Evolutionary conservation across 2,329 filamentous ascomycete genomes (phyloP), one percentile per base, ranked within the genome.

Genomic region (Coleophoma eucalyptorum): DNA sequence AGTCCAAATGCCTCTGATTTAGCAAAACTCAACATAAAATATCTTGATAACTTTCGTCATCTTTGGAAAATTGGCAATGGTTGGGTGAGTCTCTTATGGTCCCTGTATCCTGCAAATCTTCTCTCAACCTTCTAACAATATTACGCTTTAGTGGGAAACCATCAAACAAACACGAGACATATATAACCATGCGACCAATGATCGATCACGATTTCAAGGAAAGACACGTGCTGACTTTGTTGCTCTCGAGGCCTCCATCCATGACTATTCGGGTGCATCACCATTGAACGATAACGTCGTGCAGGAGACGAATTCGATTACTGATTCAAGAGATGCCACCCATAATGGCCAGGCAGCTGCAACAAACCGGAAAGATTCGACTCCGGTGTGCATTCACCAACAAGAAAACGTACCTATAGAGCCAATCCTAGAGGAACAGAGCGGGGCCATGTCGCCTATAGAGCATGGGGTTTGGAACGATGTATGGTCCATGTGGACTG

Each of bases 1-100:
- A 43, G 21, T 50, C 54, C 6, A 53, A 51, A 18, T 54, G 43
- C 41, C 10, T 3, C 10, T 7, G 7, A 20, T 4, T 43, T 15
- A 15, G 13, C 21, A 8, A 16, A 43, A 15, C 18, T 43, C 16
- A 20, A 43, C 21, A 12, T 43, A 6, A 15, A 8, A 19, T 43
- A 21, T 8, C 11, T 43, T 5, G 15, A 18, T 7, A 15, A 15
- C 13, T 43, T 43, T n/a, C 18, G 21, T 16, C 15, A 19, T 26
- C 12, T 21, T 3, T 43, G 41, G 41, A 26, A 19, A 11, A 19
- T 43, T 15, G 41, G 41, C 18, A 26, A 43, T 3, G 41, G 41
- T 8, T 43, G n/a, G 41, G 41, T 43, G 20, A 43, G 41, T 4
- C 18, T n/a, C n/a, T n/a, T n/a, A n/a, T n/a, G n/a, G n/a, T n/a